Evolutionary conservation across 2,329 filamentous ascomycete genomes (phyloP).

Genomic region (Fusarium duplospermum): DNA sequence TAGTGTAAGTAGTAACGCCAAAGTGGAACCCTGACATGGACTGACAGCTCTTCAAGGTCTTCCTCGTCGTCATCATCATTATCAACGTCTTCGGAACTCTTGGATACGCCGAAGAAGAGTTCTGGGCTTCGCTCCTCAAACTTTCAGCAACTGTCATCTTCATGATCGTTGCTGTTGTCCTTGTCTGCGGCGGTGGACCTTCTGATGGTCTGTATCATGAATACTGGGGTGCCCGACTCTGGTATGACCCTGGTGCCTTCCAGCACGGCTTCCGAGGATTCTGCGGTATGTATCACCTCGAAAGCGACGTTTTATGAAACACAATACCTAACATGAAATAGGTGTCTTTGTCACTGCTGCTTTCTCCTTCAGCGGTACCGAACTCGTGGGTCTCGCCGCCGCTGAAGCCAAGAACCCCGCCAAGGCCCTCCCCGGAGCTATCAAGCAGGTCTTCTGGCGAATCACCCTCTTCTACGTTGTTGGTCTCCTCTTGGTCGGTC

Average conservation of each 20-base stretch:
- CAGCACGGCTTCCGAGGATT: conserved; percentile 80
- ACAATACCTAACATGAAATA: background rate
- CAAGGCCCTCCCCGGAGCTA: conserved; percentile 80
- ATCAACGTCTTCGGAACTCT: conserved; percentile 69
- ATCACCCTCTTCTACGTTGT: conserved; percentile 68
- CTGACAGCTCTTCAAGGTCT: conserved; percentile 50
- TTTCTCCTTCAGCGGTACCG: conserved; percentile 79
- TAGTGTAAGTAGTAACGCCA: conserved; percentile 43
- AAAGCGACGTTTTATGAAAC: rapidly evolving
- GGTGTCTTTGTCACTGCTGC: conserved; percentile 70
- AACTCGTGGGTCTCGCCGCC: conserved; percentile 79
- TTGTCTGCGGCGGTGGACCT: conserved; percentile 71
- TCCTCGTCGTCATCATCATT: conserved; percentile 62
- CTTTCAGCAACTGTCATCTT: conserved; percentile 69
- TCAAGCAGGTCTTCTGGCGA: conserved; percentile 80
- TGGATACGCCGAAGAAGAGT: conserved; percentile 70
- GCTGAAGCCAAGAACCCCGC: conserved; percentile 78
- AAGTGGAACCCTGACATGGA: background rate
- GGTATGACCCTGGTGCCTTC: conserved; percentile 68
- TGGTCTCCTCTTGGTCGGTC: conserved; percentile 63
- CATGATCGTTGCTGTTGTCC: conserved; percentile 71
- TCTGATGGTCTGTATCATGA: conserved; percentile 56
- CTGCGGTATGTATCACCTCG: conserved; percentile 65
- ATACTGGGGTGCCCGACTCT: conserved; percentile 63
- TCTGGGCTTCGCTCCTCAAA: conserved; percentile 68